Base-by-base conservation (phyloP, 805 yeast species). In the Myxozyma udenii region DNA sequence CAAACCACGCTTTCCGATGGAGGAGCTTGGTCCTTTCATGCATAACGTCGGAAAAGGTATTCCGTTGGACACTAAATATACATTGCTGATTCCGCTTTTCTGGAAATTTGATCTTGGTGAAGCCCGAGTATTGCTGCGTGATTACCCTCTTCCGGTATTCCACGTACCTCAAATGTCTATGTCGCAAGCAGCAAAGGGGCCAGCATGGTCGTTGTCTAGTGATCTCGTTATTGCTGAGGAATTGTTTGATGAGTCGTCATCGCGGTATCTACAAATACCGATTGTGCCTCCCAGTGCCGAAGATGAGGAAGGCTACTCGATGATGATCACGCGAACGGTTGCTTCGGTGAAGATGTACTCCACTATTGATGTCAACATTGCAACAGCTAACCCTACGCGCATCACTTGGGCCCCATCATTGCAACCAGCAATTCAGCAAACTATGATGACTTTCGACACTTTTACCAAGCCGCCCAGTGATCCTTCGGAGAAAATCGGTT, bases 391-490 rank as follows among this genome's bases (percentile, higher is more conserved):
- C 2, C 81, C 90, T 0, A 80, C 90, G 0, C 71, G 84, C 26
- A 79, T 87, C 33, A 78, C 85, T 0, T 89, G 96, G 95, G 93
- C 95, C 32, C 81, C 81, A 28, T 84, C 91, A 0, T 83, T 85
- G 60, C 87, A 84, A 60, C 89, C 95, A 16, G 90, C 89, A 0
- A 77, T 90, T 26, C 88, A 87, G 58, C 90, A 87, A 58, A 74
- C 83, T 1, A 84, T 86, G 81, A 71, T 81, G 49, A 84, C 80
- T 50, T 77, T 90, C 53, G 95, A 89, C 61, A 81, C 84, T 41
- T 87, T 90, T 64, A 81, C 95, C 0, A 90, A 91, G 66, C 95
- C 96, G 0, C 95, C 95, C 0, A 70, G 85, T 14, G 98, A 90
- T 66, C 90, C 90, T 0, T 87, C 96, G 1, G 77, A 80, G 2